These are phyloP conservation scores for Anastatica hierochuntica DNA, from an alignment of 345 rosid species.

Conservation along the genomic window DNA sequence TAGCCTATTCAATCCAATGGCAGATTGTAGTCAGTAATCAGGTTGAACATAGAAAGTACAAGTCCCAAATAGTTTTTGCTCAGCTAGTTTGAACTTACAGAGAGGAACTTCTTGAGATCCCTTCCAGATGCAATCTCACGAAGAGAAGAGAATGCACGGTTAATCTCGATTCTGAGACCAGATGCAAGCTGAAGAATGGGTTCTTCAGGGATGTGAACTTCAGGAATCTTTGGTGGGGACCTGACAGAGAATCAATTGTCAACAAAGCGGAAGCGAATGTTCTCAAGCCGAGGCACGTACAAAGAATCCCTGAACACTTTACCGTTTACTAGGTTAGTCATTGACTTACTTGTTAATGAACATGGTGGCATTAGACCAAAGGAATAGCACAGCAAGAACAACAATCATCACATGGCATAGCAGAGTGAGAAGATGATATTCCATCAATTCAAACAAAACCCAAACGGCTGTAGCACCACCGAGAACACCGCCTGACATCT, in stretches of 20 bases:
- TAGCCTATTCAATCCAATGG: constrained; percentile 35
- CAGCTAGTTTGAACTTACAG: constrained; percentile 36
- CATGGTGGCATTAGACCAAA: constrained; percentile 86
- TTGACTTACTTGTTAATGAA: constrained; percentile 89
- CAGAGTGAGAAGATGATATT: constrained; percentile 66
- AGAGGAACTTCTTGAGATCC: constrained; percentile 86
- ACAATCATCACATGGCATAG: constrained; percentile 50
- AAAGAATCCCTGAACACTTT: too few relatives aligned
- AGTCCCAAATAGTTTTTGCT: background rate
- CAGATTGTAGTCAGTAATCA: background rate
- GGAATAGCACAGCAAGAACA: constrained; percentile 30
- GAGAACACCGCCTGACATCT: constrained; percentile 72
- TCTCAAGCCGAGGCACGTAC: too few relatives aligned
- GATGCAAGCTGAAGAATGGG: constrained; percentile 64
- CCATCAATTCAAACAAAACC: constrained; percentile 54
- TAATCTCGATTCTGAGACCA: constrained; percentile 68
- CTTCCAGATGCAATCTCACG: constrained; percentile 90
- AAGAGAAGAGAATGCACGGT: constrained; percentile 43
- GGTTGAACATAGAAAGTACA: background rate
- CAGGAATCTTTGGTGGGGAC: constrained; percentile 70
- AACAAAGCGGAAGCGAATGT: too few relatives aligned
- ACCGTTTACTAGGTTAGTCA: too few relatives aligned
- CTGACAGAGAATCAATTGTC: constrained; percentile 24
- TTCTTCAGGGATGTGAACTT: constrained; percentile 67
- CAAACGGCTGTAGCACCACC: constrained; percentile 75